These are phyloP conservation scores for Septoria linicola DNA, from an alignment of 2,329 filamentous ascomycete genomes.

Conservation along the genomic window DNA sequence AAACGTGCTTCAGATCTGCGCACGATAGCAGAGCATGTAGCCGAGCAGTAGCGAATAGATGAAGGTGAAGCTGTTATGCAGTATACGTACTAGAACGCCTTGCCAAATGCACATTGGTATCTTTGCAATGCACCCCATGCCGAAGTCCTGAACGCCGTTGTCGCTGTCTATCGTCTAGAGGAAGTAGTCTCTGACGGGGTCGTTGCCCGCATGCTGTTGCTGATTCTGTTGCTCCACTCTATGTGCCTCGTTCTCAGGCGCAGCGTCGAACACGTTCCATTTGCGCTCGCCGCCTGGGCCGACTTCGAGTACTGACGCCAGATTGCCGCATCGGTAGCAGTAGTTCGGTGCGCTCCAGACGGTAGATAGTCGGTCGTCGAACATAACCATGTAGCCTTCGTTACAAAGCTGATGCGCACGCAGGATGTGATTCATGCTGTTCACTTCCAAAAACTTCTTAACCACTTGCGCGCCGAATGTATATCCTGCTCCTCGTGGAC, in stretches of 20 bases:
- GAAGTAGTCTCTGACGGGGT: slow-evolving; percentile 67
- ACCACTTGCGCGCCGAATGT: slow-evolving; percentile 98
- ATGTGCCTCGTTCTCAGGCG: slow-evolving; percentile 89
- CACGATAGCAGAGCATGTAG: slow-evolving; percentile 2
- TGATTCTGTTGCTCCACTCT: slow-evolving; percentile 69
- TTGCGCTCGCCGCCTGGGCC: slow-evolving; percentile 88
- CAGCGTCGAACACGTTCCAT: slow-evolving; percentile 97
- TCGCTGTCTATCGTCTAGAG: slow-evolving; percentile 48
- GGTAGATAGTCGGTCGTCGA: slow-evolving; percentile 89
- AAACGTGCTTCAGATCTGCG: slow-evolving; percentile 8
- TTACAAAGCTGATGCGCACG: slow-evolving; percentile 98
- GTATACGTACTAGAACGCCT: slow-evolving; percentile 14
- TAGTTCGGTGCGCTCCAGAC: slow-evolving; percentile 94
- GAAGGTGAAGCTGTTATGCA: not conserved
- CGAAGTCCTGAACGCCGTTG: not conserved
- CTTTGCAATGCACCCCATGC: slow-evolving; percentile 5
- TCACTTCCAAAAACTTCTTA: slow-evolving; percentile 96
- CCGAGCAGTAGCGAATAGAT: not conserved
- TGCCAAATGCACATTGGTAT: slow-evolving; percentile 10
- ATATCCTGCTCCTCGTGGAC: slow-evolving; percentile 89
- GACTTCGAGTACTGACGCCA: slow-evolving; percentile 95
- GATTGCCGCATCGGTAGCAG: slow-evolving; percentile 76
- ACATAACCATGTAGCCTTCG: slow-evolving; percentile 95
- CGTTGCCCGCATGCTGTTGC: slow-evolving; percentile 65
- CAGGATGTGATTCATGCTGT: slow-evolving; percentile 95